Base-by-base conservation (phyloP, 225 moss, liverwort and hornwort species). In the Physcomitrium patens region DNA sequence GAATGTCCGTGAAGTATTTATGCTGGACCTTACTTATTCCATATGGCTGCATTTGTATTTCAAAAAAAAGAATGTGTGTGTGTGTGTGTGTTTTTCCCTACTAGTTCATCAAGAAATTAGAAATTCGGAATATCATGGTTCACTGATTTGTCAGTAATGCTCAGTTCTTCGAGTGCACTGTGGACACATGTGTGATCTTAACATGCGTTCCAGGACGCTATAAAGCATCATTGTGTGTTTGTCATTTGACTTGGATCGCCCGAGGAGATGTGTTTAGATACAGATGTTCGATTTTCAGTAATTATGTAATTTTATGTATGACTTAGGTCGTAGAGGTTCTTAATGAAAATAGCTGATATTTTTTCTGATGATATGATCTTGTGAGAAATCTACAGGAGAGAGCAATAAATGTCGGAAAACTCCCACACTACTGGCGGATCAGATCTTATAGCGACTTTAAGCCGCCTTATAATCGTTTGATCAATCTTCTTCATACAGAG, bases 401-500 rank as follows among this genome's bases (percentile, higher is more conserved):
- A 82, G 89, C 89, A 52, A 78, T 75, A 37, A 69, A 70, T 20
- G 76, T 87, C 12, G 89, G 89, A 47, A 87, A 82, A 71, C 64
- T 87, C 44, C 78, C 80, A 45, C 89, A 89, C 26, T 89, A 60
- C 65, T 89, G 89, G 89, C 84, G 89, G 59, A 84, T 89, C 26
- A 64, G 66, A 65, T 69, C 78, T 10, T 80, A 52, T 57, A 74
- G 59, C 20, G 61, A 65, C 63, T 71, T 83, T 37, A 82, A 76
- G 48, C 80, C 78, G 63, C 89, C 89, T 53, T 89, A 82, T 67
- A 66, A 87, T 82, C 89, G 89, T 31, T 70, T 89, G 24, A 74
- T 86, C 28, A 87, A 87, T 71, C 87, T 89, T 69, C 82, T 89
- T 24, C 87, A 87, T 64, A 87, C 89, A 15, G 75, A 82, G 89